Conservation (phyloP, 148 eudicot species). For the Rhododendron griersonianum region DNA sequence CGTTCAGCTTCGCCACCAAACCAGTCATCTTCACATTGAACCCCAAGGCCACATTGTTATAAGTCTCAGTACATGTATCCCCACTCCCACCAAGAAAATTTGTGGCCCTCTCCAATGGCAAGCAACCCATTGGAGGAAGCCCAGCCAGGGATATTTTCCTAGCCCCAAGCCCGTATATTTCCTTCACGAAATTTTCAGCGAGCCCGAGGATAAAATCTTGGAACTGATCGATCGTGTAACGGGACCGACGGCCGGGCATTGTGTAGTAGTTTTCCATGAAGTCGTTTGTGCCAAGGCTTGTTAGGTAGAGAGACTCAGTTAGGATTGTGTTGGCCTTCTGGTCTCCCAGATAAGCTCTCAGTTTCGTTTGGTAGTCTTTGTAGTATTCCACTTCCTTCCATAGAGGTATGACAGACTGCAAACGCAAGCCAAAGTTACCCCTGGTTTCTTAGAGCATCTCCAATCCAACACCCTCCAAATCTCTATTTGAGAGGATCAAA, state of each 20-base stretch:
- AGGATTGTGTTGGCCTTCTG: constrained; percentile 40
- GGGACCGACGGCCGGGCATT: constrained; percentile 25
- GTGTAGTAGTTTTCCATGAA: constrained; percentile 79
- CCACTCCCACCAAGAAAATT: constrained; percentile 24
- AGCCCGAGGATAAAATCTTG: constrained; percentile 36
- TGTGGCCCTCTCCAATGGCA: constrained; percentile 63
- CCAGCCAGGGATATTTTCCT: constrained; percentile 54
- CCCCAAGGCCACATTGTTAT: constrained; percentile 50
- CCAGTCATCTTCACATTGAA: constrained; percentile 42
- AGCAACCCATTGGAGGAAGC: constrained; percentile 71
- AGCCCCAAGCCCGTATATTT: constrained; percentile 46
- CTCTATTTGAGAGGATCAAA: no score
- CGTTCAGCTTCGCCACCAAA: constrained; percentile 38
- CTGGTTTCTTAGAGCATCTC: neutral
- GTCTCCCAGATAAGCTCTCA: constrained; percentile 42
- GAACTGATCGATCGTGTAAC: constrained; percentile 31
- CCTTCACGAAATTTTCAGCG: constrained; percentile 30
- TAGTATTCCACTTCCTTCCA: constrained; percentile 74
- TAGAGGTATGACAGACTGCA: constrained; percentile 71
- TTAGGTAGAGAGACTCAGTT: constrained; percentile 44
- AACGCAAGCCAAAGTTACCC: neutral
- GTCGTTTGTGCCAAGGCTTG: constrained; percentile 80
- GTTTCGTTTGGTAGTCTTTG: constrained; percentile 56
- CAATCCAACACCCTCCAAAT: no score
- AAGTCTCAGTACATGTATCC: constrained; percentile 36